Evolutionary conservation across 345 rosid genomes (phyloP), one percentile per base, ranked within the genome.

Genomic region (Garcia nutans): DNA sequence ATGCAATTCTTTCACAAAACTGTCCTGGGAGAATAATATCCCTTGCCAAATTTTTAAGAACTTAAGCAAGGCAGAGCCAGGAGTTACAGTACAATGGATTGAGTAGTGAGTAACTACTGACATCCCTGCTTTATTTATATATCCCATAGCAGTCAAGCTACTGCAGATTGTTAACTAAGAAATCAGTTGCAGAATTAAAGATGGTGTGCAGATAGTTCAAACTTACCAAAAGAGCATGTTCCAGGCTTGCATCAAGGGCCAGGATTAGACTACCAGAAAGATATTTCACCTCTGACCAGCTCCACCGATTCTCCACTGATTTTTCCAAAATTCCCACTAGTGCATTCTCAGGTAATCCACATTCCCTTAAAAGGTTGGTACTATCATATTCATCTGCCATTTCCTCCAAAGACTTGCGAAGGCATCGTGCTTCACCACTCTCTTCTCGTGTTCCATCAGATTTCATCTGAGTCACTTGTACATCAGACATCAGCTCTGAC

Each of bases 181-280:
- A 64, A 77, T 33, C 33, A 52, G 20, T 44, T 10, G 41, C 10
- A 19, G 52, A 20, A 26, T 41, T 1, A 24, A 71, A 65, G 54
- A 24, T 62, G 10, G 23, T n/a, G 11, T 17, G 45, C 4, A 78
- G 49, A 65, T 49, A 33, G 9, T 65, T 15, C 63, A 47, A 67
- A 82, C 97, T 84, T 88, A 96, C 99, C 98, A 96, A 81, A 73
- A 93, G 90, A 45, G 99, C 91, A 87, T 96, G 97, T 61, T 93
- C 98, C 68, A 96, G 83, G 86, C 98, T 92, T 62, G 98, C 98
- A 88, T 96, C 98, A 76, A 96, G 99, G 79, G 97, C 97, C 68
- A 90, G 86, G 77, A 96, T 88, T 82, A 96, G 92, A 80, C 89
- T 82, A 78, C 84, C 82, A 64, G 99, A 90, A 52, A 93, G 92